These are phyloP conservation scores for Stellera chamaejasme DNA, from an alignment of 345 rosid genomes.

Conservation along the genomic window DNA sequence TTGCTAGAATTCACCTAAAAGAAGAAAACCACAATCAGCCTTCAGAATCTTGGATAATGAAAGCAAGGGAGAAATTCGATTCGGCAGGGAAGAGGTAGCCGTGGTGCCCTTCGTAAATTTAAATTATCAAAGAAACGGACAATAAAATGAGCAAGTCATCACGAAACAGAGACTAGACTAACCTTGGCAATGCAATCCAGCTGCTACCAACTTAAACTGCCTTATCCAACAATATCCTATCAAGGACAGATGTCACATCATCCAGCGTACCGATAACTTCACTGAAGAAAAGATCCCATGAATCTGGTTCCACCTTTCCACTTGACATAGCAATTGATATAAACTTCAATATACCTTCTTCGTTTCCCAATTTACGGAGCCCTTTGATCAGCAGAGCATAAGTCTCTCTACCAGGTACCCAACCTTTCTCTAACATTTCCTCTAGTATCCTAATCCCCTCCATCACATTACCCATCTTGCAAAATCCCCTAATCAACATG, in stretches of 20 bases:
- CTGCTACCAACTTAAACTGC: conserved; percentile 1
- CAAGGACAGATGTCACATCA: conserved; percentile 21
- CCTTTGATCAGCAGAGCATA: conserved; percentile 46
- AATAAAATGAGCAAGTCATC: too few relatives aligned
- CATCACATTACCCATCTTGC: conserved; percentile 48
- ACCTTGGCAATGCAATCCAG: too few relatives aligned
- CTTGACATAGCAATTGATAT: conserved; percentile 40
- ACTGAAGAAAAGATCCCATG: conserved; percentile 48
- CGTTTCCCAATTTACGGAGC: conserved; percentile 29
- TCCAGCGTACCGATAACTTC: conserved; percentile 34
- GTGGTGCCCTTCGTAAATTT: too few relatives aligned
- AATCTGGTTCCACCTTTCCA: conserved; percentile 38
- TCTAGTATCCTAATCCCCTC: conserved; percentile 62
- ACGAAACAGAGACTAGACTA: too few relatives aligned
- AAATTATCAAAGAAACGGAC: too few relatives aligned
- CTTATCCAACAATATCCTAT: conserved; percentile 27
- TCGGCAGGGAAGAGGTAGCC: too few relatives aligned
- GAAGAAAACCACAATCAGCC: too few relatives aligned
- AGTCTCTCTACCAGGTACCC: conserved; percentile 48
- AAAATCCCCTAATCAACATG: conserved; percentile 64
- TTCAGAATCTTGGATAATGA: too few relatives aligned
- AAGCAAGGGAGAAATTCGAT: too few relatives aligned
- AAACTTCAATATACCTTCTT: conserved; percentile 42
- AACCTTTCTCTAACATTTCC: conserved; percentile 76
- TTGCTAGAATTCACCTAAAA: too few relatives aligned